Base-by-base conservation (phyloP, 1,139 yeast species). In the Candida buenavistaensis region DNA sequence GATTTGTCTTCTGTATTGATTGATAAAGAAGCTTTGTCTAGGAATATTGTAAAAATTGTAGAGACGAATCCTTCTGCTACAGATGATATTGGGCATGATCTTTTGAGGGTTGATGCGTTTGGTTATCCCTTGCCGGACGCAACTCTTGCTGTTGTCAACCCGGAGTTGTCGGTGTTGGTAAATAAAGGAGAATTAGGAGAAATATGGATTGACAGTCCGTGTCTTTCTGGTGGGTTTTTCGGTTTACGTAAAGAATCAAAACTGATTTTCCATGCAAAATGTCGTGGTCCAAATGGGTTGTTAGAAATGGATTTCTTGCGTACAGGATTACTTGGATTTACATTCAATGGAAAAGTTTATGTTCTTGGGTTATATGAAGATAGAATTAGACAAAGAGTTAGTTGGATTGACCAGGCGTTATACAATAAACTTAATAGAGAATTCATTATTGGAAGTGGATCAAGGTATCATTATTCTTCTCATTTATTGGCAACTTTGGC, bases 121-220 rank as follows among this genome's bases (percentile, higher is more conserved):
- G 98, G 98, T 0, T 88, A 73, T 50, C 98, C 98, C 0, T 60
- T 92, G 2, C 96, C 97, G 0, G 97, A 90, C 62, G 92, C 97
- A 1, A 87, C 95, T 0, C 59, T 92, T 28, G 97, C 97, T 0
- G 80, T 92, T 23, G 97, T 92, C 0, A 89, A 94, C 53, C 97
- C 98, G 0, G 98, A 94, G 45, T 84, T 87, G 41, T 73, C 81
- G 21, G 60, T 78, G 4, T 62, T 88, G 13, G 81, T 86, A 3
- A 74, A 77, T 3, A 78, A 72, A 30, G 78, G 87, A 48, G 90
- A 85, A 45, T 84, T 94, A n/a, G 98, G 98, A 14, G 99, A 92
- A 56, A 83, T 92, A 22, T 94, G 98, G 98, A 86, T 92, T 14
- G 96, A 88, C 53, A 80, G 90, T 40, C 95, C 92, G 2, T 84